Base-by-base conservation (phyloP, 495 filamentous ascomycete species). In the Aspergillus mulundensis region DNA sequence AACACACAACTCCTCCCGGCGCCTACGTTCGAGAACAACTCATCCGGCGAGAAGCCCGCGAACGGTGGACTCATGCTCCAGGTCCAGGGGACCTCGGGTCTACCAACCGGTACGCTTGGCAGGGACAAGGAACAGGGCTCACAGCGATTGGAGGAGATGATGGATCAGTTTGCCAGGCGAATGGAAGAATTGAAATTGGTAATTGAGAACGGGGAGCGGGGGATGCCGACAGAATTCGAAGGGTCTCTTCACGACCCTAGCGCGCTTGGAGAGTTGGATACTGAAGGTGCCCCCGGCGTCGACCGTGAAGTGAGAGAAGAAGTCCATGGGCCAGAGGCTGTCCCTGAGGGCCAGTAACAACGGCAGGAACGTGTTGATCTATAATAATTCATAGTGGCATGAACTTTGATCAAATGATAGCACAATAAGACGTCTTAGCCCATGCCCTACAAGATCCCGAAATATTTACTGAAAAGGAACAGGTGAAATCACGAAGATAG, bases 151-250 rank as follows among this genome's bases (percentile, higher is more conserved):
- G 70, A 79, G 30, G 77, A 75, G 30, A 74, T 91, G 71, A 73
- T 88, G 57, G 81, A 83, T 47, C 80, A 85, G 36, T 91, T 90
- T 70, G 81, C 86, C 54, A 82, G 78, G 58, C 74, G 85, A 59
- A 84, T 91, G 80, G 69, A 56, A 3, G 71, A 79, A 53, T 56
- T 81, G 50, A 73, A 73, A 40, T 56, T 62, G 38, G 67, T 80
- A 1, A 78, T 79, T 54, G 78, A 78, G 47, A 67, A 61, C n/a
- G 64, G 64, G 6, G 64, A 58, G 20, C 48, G 50, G 14, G 49
- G 23, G 2, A 21, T 46, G 16, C 20, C 48, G 0, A 10, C 18
- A 5, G 32, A 15, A 5, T 25, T 19, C 28, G 36, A 16, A 30
- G 47, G 47, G 7, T 18, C 21, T 10, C 23, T 40, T 20, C 44